Base-by-base conservation (phyloP, 768 basidiomycete species). In the Pulveroboletus sp. region DNA sequence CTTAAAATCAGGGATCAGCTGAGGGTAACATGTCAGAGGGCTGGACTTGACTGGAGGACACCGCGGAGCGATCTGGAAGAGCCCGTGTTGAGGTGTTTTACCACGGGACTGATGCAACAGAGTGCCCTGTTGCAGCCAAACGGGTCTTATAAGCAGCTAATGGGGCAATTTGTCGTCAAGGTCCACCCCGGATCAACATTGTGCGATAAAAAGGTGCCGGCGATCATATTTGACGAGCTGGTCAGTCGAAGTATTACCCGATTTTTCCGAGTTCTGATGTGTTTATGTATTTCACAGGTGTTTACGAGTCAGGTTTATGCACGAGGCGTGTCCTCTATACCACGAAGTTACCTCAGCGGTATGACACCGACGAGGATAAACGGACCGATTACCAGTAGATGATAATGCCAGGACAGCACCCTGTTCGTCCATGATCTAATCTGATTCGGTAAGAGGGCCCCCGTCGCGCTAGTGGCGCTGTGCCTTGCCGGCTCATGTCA, bases 181-280 rank as follows among this genome's bases (percentile, higher is more conserved):
- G 88, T 99, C 18, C 93, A 98, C 62, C 96, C 95, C 0, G 80
- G 87, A 28, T 97, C 94, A 28, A 77, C 81, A 4, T 63, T 98
- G 59, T 80, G 78, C 58, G 84, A 87, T 57, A 91, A 88, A 62
- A 90, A 89, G 64, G 80, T 84, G 0, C 83, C 84, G 0, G 91
- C 86, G 6, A 92, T 99, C 54, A 78, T 99, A 33, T 99, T 89
- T 64, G 87, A 95, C 65, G 96, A 99, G 63, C 71, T 99, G 63
- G 95, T 96, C 54, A 61, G 86, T 73, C 9, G 3, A 26, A 3
- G 37, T 50, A 2, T 31, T 39, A 17, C 11, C 3, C 17, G 21
- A 5, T 11, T 8, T 33, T 15, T 11, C 8, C 26, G 3, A 1
- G 4, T 15, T 14, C 30, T 37, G 6, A 14, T 26, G 42, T 36